phyloP scores from a whole-genome alignment of 2,329 filamentous ascomycete genomes.

The Cryphonectria nitschkei region DNA sequence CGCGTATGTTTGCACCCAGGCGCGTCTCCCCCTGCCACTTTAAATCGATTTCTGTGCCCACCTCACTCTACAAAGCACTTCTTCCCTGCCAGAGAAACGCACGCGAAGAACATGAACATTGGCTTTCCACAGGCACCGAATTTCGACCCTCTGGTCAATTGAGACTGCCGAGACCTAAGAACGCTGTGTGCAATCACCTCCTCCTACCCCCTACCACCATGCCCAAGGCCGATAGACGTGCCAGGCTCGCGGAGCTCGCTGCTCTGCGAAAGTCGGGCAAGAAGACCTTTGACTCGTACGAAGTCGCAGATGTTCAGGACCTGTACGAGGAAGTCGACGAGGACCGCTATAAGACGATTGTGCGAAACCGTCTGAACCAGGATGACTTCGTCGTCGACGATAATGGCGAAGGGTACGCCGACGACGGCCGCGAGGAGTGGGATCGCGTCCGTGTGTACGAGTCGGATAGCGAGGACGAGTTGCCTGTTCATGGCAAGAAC shows the following conservation, averaged over 20 bases:
- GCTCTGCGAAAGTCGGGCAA: slow-evolving; percentile 87
- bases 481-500: slow-evolving; percentile 49
- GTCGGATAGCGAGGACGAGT: slow-evolving; percentile 76
- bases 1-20: slow-evolving; percentile 17
- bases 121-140: slow-evolving; percentile 12
- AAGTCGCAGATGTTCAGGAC: slow-evolving; percentile 80
- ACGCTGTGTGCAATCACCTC: background rate
- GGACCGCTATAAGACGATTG: slow-evolving; percentile 95
- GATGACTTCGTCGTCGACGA: slow-evolving; percentile 99
- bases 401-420: slow-evolving; percentile 94
- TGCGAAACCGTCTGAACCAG: slow-evolving; percentile 83
- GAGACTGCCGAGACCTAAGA: background rate
- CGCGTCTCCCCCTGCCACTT: slow-evolving; percentile 29
- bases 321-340: slow-evolving; percentile 97
- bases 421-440: slow-evolving; percentile 96
- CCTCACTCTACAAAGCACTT: slow-evolving; percentile 10
- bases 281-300: slow-evolving; percentile 84
- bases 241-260: slow-evolving; percentile 75
- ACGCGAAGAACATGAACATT: slow-evolving; percentile 21
- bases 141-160: slow-evolving; percentile 12
- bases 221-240: slow-evolving; percentile 49
- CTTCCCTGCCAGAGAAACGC: slow-evolving; percentile 16
- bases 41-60: slow-evolving; percentile 23
- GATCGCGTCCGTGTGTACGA: slow-evolving; percentile 70
- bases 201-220: slow-evolving; percentile 39